Percentiles rank a stretch among this genome's conserved stretches.
Conservation (phyloP, 2,329 filamentous ascomycete species). For the Paecilomyces sp. region DNA sequence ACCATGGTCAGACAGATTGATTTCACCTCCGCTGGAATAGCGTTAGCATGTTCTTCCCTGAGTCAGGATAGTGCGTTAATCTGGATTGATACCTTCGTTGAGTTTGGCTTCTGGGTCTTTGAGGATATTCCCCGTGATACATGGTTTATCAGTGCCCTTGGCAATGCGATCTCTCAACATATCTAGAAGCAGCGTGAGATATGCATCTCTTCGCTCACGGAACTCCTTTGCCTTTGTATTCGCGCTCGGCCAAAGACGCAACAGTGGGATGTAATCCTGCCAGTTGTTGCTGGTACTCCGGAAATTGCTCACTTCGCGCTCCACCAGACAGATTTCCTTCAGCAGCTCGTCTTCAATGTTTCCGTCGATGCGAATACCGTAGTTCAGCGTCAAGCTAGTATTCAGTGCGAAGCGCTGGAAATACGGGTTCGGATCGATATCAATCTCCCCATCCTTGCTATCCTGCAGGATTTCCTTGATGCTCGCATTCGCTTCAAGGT, state of each 20-base stretch:
- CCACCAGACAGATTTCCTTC: conserved; percentile 67
- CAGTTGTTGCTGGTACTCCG: conserved; percentile 75
- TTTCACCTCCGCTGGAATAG: conserved; percentile 60
- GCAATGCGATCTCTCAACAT: conserved; percentile 56
- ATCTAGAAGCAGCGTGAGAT: conserved; percentile 52
- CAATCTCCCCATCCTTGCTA: conserved; percentile 52
- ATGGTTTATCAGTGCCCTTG: conserved; percentile 59
- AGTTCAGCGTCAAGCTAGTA: conserved; percentile 70
- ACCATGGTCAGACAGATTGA: conserved; percentile 79
- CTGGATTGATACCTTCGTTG: conserved; percentile 48
- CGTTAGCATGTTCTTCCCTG: conserved; percentile 34
- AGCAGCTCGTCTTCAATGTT: conserved; percentile 61
- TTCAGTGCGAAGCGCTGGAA: conserved; percentile 72
- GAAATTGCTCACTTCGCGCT: conserved; percentile 68
- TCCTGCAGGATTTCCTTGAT: conserved; percentile 66
- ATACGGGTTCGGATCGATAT: conserved; percentile 65
- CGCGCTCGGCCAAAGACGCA: conserved; percentile 57
- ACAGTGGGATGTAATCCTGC: conserved; percentile 74
- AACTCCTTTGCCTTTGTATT: conserved; percentile 59
- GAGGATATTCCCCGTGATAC: conserved; percentile 63
- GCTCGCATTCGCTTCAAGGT: conserved; percentile 64
- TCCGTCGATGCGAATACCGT: conserved; percentile 68
- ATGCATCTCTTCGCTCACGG: conserved; percentile 60
- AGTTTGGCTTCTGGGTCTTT: conserved; percentile 64
- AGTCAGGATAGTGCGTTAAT: neutral